These are phyloP conservation scores for Lagenidium sp. DNA, from an alignment of 352 stramenopile species.

Conservation along the genomic window DNA sequence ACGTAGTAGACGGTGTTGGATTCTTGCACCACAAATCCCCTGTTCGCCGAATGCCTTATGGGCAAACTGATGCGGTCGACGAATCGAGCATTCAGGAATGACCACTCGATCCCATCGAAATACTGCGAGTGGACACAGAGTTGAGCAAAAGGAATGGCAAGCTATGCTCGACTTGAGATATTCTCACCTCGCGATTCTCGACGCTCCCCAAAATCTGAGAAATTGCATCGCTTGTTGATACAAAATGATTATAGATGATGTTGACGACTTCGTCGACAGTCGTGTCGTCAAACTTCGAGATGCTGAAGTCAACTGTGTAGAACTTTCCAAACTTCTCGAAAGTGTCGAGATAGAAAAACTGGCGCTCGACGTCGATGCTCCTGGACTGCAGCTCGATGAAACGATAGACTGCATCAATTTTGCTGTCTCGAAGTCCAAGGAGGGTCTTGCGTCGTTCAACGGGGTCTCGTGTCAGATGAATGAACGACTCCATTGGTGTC, in stretches of 20 bases:
- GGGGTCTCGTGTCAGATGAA: slow-evolving; percentile 33
- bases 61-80: slow-evolving; percentile 54
- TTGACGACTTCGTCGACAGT: slow-evolving; percentile 32
- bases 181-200: slow-evolving; percentile 35
- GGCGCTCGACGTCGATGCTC: slow-evolving; percentile 35
- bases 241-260: slow-evolving; percentile 50
- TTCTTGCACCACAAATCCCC: slow-evolving; percentile 50
- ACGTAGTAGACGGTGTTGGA: slow-evolving; percentile 52
- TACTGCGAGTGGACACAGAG: slow-evolving; percentile 13
- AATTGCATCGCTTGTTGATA: slow-evolving; percentile 39
- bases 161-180: background rate
- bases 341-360: slow-evolving; percentile 60
- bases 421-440: slow-evolving; percentile 35
- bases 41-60: slow-evolving; percentile 14
- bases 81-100: slow-evolving; percentile 44
- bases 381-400: slow-evolving; percentile 41
- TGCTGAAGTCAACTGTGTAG: slow-evolving; percentile 60
- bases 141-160: background rate
- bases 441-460: slow-evolving; percentile 26
- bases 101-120: slow-evolving; percentile 44
- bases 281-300: slow-evolving; percentile 33
- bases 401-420: slow-evolving; percentile 25
- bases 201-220: slow-evolving; percentile 43
- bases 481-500: slow-evolving; percentile 60
- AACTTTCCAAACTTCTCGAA: slow-evolving; percentile 64